Base-by-base conservation (phyloP, 1,284 basidiomycete genomes). In the Papiliotrema nemorosa region DNA sequence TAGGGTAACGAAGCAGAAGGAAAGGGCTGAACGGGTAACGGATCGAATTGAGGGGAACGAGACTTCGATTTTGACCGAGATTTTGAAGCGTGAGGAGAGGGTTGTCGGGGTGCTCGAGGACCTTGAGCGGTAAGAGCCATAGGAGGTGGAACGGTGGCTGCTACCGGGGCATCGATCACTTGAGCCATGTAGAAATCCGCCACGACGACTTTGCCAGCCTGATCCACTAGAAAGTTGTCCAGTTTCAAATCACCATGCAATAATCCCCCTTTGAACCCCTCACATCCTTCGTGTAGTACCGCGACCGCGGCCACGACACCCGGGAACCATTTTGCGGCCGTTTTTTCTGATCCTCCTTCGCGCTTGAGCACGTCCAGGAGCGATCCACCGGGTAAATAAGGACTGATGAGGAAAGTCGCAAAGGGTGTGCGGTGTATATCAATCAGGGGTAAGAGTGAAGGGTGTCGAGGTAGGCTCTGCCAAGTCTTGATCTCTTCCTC, bases 211-310 rank as follows among this genome's bases (percentile, higher is more conserved):
- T 39, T 79, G 45, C 88, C 89, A 72, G 82, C 81, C 64, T 87
- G 84, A 72, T 93, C 90, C 50, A 92, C 84, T 46, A 98, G 81
- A 42, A 97, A 85, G 76, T 98, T 98, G 77, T 97, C 94, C 50
- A 97, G 82, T 77, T 98, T 98, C 73, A 98, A 79, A 75, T 98
- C 92, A 59, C 90, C 83, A 76, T 97, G 92, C 47, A 92, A 84
- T 59, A 88, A 81, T 16, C 80, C 77, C 22, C 84, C 86, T 42
- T 82, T 81, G 55, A 70, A 74, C 1, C 60, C 70, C 7, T 54
- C 51, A 45, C 60, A 73, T 0, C 74, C 74, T 40, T 86, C 83
- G 72, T 97, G 93, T 63, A 98, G 76, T 70, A 91, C 93, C 50
- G 83, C 79, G 59, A 97, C 77, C 12, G 90, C 93, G 41, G 85